A percentile compares a stretch with the other conserved stretches of the same genome.
These are phyloP conservation scores for Silene vulgaris DNA, from an alignment of 179 eudicot species.

Conservation along the genomic window DNA sequence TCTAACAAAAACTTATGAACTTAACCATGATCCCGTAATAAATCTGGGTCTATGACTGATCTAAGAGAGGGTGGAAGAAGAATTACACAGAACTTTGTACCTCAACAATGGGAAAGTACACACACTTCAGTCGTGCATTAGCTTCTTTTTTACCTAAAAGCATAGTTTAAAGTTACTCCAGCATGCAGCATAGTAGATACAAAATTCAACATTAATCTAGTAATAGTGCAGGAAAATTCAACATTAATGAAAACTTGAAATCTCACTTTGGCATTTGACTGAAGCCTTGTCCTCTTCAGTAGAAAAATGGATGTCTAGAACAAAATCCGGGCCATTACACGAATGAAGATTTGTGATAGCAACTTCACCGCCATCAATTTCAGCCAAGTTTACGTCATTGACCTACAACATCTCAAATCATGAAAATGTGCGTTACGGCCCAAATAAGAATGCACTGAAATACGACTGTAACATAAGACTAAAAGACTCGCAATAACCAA, in stretches of 20 bases:
- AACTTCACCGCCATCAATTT: conserved; percentile 61
- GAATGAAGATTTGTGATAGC: conserved; percentile 67
- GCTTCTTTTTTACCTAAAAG: conserved; percentile 47
- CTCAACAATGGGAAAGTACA: conserved; percentile 60
- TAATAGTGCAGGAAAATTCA: background rate
- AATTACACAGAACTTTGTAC: conserved; percentile 23
- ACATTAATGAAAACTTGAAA: background rate
- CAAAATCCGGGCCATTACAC: conserved; percentile 67
- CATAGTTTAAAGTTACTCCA: background rate
- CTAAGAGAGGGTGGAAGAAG: background rate
- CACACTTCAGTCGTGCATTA: conserved; percentile 56
- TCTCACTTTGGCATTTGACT: conserved; percentile 32
- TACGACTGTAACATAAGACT: background rate
- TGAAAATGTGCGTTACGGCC: background rate
- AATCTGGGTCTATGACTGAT: background rate
- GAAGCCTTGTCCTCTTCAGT: conserved; percentile 26
- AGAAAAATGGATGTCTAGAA: conserved; percentile 40
- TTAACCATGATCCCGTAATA: background rate
- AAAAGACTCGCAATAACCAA: background rate
- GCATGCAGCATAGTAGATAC: background rate
- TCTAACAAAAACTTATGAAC: too few relatives aligned
- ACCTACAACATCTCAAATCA: conserved; percentile 40
- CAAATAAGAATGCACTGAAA: background rate
- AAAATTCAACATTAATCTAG: background rate
- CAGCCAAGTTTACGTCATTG: conserved; percentile 56